Conservation (phyloP, 2,329 filamentous ascomycete genomes). For the Bertia moriformis region DNA sequence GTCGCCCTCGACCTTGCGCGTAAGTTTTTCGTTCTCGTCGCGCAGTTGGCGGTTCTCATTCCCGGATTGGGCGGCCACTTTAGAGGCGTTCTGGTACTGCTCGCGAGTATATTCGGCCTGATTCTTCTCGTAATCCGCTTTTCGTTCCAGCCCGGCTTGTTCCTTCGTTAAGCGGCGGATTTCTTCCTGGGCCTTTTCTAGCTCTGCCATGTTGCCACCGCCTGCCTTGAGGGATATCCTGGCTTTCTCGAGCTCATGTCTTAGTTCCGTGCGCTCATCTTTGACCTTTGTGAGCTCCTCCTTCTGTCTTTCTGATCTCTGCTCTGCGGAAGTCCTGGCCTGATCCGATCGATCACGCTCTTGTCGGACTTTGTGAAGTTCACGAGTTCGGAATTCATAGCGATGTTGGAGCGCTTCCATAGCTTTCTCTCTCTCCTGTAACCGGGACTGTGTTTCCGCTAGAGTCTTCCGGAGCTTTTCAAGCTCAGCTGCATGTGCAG, state of each 20-base stretch:
- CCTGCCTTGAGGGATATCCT: slow-evolving; percentile 20
- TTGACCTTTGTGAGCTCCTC: slow-evolving; percentile 21
- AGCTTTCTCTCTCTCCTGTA: slow-evolving; percentile 15
- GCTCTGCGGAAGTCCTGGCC: slow-evolving; percentile 12
- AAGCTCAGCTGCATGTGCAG: slow-evolving; percentile 13
- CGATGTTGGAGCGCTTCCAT: slow-evolving; percentile 22
- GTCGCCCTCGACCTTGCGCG: slow-evolving; percentile 26
- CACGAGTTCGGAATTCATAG: slow-evolving; percentile 21
- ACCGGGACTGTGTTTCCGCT: slow-evolving; percentile 10
- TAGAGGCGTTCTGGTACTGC: slow-evolving; percentile 43
- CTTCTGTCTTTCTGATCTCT: slow-evolving; percentile 16
- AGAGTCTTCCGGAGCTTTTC: slow-evolving; percentile 13
- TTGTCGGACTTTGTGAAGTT: slow-evolving; percentile 18
- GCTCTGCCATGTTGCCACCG: slow-evolving; percentile 20
- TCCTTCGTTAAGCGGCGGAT: slow-evolving; percentile 18
- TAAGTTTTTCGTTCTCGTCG: slow-evolving; percentile 21
- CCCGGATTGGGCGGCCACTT: slow-evolving; percentile 25
- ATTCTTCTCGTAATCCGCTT: slow-evolving; percentile 21
- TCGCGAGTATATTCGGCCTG: slow-evolving; percentile 38
- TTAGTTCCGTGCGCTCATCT: slow-evolving; percentile 19
- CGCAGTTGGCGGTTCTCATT: slow-evolving; percentile 30
- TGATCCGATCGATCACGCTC: slow-evolving; percentile 17
- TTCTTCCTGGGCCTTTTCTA: slow-evolving; percentile 22
- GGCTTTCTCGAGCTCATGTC: slow-evolving; percentile 20
- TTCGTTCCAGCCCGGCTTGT: slow-evolving; percentile 16